Evolutionary conservation across 1,139 yeast genomes (phyloP).

Genomic region (Geotrichum fermentans): DNA sequence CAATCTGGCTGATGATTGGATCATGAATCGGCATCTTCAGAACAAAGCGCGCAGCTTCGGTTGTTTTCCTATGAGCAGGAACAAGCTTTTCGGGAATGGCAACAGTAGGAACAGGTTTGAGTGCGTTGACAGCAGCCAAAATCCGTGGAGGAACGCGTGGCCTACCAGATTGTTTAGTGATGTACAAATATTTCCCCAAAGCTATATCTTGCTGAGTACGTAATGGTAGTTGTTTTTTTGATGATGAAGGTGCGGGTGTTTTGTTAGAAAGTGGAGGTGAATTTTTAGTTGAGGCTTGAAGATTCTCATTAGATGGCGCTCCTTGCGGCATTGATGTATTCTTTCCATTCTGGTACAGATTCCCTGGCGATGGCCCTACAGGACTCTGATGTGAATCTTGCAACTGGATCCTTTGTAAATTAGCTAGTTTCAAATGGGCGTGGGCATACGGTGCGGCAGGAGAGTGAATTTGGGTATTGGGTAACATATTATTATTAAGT

Average conservation of each 20-base stretch:
- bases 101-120: not conserved
- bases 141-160: not conserved
- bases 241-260: not conserved
- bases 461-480: too few species aligned
- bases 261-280: not conserved
- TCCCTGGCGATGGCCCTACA: too few species aligned
- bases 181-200: not conserved
- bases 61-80: too few species aligned
- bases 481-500: too few species aligned
- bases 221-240: not conserved
- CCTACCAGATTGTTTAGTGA: not conserved
- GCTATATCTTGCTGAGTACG: not conserved
- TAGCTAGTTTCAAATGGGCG: too few species aligned
- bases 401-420: too few species aligned
- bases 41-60: not conserved
- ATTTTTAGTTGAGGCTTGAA: too few species aligned
- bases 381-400: too few species aligned
- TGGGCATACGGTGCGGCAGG: too few species aligned
- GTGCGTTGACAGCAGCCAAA: not conserved
- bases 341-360: too few species aligned
- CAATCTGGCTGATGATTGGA: slow-evolving; percentile 22
- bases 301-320: too few species aligned
- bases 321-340: too few species aligned
- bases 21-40: not conserved
- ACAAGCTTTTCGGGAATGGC: not conserved